Conservation (phyloP, 257 asterid species). For the Solanum lycopersicoides region DNA sequence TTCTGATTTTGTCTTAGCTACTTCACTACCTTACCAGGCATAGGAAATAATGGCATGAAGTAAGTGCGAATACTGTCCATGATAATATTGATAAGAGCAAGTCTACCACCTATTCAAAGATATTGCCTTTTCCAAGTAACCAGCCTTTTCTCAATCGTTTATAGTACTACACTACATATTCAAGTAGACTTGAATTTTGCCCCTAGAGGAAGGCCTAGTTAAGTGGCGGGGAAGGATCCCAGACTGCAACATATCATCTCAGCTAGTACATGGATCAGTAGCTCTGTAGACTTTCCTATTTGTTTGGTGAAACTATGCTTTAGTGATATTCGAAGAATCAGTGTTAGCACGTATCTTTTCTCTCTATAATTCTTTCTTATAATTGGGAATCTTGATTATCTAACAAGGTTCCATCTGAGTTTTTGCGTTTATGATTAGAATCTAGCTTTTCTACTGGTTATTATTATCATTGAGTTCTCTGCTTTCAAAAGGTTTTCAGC, state of each 20-base stretch:
- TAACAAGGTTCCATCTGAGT: background rate
- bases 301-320: background rate
- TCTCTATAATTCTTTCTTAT: background rate
- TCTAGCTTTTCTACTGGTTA: background rate
- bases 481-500: background rate
- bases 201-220: background rate
- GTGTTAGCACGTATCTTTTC: background rate
- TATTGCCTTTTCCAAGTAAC: background rate
- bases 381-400: background rate
- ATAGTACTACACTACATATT: background rate
- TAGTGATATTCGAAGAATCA: background rate
- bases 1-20: background rate
- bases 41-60: background rate
- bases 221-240: background rate
- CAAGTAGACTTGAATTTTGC: background rate
- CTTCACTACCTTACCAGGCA: background rate
- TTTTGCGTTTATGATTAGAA: background rate
- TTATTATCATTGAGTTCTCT: background rate
- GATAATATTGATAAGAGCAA: background rate
- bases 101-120: background rate
- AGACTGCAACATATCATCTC: background rate
- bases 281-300: background rate
- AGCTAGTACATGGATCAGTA: background rate
- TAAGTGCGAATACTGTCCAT: background rate
- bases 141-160: background rate